Percentiles rank a stretch among this genome's conserved stretches.
Conservation (phyloP, 2,329 filamentous ascomycete species). For the Biscogniauxia sp. region DNA sequence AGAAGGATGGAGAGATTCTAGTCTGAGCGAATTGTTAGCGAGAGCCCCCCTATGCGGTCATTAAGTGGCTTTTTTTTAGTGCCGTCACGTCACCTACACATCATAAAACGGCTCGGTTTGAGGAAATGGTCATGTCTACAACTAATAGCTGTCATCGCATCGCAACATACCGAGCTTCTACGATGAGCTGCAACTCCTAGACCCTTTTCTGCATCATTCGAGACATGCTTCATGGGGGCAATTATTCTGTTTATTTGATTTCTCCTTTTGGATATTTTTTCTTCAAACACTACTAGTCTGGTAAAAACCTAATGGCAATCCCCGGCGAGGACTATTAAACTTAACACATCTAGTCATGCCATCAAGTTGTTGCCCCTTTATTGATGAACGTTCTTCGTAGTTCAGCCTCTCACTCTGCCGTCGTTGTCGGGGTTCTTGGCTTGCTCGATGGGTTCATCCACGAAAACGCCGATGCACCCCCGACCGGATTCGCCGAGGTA, state of each 20-base stretch:
- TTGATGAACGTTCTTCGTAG: background rate
- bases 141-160: background rate
- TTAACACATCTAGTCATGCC: background rate
- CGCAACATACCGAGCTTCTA: background rate
- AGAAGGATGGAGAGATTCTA: background rate
- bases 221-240: background rate
- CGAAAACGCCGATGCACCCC: slow-evolving; percentile 88
- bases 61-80: slow-evolving; percentile 1
- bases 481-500: slow-evolving; percentile 73
- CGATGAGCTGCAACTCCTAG: background rate
- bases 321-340: background rate
- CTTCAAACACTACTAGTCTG: slow-evolving; percentile 10
- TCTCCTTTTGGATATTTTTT: slow-evolving; percentile 17
- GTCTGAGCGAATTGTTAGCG: slow-evolving; percentile 3
- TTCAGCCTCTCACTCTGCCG: slow-evolving; percentile 30
- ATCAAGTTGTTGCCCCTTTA: background rate
- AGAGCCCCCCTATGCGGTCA: background rate
- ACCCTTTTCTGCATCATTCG: background rate
- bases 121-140: background rate
- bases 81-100: background rate
- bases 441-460: slow-evolving; percentile 70
- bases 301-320: slow-evolving; percentile 1
- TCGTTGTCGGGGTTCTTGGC: slow-evolving; percentile 40
- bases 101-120: background rate
- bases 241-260: slow-evolving; percentile 4